Percentiles rank a stretch among this genome's conserved stretches.
Evolutionary conservation across 2,329 filamentous ascomycete species (phyloP).

Genomic region (Claviceps maximensis): DNA sequence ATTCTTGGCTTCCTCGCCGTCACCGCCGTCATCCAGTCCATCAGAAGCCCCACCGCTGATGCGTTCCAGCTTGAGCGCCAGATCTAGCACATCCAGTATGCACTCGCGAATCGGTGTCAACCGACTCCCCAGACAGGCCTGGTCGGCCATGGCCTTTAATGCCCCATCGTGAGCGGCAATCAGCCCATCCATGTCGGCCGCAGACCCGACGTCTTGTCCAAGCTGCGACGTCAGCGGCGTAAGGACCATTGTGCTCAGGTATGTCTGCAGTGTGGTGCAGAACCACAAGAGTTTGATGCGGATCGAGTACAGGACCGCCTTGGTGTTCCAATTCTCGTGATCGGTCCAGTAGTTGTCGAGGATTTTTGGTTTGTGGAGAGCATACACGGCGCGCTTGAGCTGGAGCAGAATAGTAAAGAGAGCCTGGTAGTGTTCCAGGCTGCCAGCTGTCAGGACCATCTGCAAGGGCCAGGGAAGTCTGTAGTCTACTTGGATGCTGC

Average conservation of each 20-base stretch:
- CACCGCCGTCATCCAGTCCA: conserved; percentile 6
- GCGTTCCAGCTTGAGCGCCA: conserved; percentile 57
- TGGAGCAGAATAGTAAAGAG: conserved; percentile 70
- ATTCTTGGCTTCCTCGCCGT: conserved; percentile 13
- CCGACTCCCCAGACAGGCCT: conserved; percentile 56
- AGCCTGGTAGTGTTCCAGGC: conserved; percentile 53
- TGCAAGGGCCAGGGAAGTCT: conserved; percentile 51
- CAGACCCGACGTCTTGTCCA: conserved; percentile 38
- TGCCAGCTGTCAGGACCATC: conserved; percentile 59
- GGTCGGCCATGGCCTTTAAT: conserved; percentile 47
- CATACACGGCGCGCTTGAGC: conserved; percentile 53
- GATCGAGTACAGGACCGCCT: conserved; percentile 42
- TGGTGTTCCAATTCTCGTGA: conserved; percentile 25
- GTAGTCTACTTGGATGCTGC: conserved; percentile 53
- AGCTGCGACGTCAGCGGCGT: conserved; percentile 46
- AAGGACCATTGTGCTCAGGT: conserved; percentile 62
- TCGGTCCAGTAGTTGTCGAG: conserved; percentile 27
- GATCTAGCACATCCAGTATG: conserved; percentile 63
- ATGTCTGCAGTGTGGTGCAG: conserved; percentile 58
- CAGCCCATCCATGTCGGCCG: conserved; percentile 72
- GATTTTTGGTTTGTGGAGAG: conserved; percentile 45
- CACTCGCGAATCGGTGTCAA: conserved; percentile 58
- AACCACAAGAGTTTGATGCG: conserved; percentile 68
- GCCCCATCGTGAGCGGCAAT: conserved; percentile 54
- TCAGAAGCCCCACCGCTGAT: conserved; percentile 24